Conservation (phyloP, 2,329 filamentous ascomycete species). For the Blastomyces parvus region DNA sequence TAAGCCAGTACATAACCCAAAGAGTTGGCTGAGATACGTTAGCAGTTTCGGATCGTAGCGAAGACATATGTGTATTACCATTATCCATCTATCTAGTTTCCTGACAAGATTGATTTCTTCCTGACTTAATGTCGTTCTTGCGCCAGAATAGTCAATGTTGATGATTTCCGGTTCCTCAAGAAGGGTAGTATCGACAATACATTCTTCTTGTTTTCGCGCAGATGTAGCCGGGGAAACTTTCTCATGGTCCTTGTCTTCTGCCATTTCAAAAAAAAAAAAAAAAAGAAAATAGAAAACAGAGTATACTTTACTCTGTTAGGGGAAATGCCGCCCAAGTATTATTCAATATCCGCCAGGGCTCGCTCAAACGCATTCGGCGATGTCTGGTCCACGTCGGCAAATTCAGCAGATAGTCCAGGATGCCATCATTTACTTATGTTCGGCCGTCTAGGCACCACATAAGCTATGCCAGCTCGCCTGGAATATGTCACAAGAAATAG, state of each 20-base stretch:
- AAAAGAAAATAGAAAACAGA: neutral
- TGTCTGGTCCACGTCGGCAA: neutral
- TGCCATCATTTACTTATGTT: neutral
- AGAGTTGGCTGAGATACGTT: slow-evolving; percentile 1
- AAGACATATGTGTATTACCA: neutral
- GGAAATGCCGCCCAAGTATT: neutral
- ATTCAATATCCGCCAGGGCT: neutral
- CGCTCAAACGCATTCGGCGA: neutral
- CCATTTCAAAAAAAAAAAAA: neutral
- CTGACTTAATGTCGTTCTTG: neutral
- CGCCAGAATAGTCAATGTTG: slow-evolving; percentile 1
- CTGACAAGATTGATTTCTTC: neutral
- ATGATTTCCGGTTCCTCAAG: neutral
- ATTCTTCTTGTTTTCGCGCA: neutral
- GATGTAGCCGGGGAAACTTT: neutral
- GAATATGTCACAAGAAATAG: neutral
- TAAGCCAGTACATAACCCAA: slow-evolving; percentile 5
- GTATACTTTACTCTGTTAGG: neutral
- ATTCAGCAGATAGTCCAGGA: neutral
- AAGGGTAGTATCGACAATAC: neutral
- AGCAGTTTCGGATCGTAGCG: neutral
- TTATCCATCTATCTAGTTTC: slow-evolving; percentile 3
- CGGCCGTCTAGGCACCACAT: neutral
- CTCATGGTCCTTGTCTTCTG: neutral
- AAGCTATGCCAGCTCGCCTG: neutral